These are phyloP conservation scores for Scolecobasidium constrictum DNA, from an alignment of 2,329 filamentous ascomycete genomes.

Conservation along the genomic window DNA sequence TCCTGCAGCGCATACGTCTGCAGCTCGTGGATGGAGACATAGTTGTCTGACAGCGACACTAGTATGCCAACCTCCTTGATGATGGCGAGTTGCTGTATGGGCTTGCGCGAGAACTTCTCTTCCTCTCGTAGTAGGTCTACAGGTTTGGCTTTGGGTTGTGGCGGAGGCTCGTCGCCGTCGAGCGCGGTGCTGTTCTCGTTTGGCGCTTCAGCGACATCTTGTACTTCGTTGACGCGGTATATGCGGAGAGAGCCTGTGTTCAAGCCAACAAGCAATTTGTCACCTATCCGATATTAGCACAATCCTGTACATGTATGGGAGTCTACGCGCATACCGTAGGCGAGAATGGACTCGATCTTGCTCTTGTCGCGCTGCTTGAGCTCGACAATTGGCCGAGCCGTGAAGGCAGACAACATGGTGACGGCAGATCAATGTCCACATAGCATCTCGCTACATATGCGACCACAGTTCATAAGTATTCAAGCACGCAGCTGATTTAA, in stretches of 20 bases:
- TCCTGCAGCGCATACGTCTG: conserved; percentile 75
- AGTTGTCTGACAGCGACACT: conserved; percentile 80
- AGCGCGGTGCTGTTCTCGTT: conserved; percentile 20
- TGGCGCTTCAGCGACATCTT: conserved; percentile 24
- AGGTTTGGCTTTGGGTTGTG: conserved; percentile 29
- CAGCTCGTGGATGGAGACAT: conserved; percentile 82
- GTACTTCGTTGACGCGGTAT: conserved; percentile 72
- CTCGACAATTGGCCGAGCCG: conserved; percentile 92
- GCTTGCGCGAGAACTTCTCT: conserved; percentile 83
- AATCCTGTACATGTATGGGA: neutral
- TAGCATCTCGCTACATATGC: neutral
- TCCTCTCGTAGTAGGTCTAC: conserved; percentile 84
- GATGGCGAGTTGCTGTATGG: conserved; percentile 86
- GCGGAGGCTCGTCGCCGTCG: conserved; percentile 19
- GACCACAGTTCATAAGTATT: no score
- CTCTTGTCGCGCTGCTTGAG: conserved; percentile 91
- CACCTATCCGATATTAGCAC: conserved; percentile 38
- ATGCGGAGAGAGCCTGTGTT: conserved; percentile 82
- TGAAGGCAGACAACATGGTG: conserved; percentile 90
- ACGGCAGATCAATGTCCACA: neutral
- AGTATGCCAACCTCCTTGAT: conserved; percentile 92
- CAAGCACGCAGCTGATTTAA: no score
- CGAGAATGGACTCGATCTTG: conserved; percentile 90
- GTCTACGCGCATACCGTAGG: conserved; percentile 53
- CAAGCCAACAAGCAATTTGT: conserved; percentile 82